Evolutionary conservation across 2,329 filamentous ascomycete species (phyloP).

Genomic region (Colletotrichum lupini): DNA sequence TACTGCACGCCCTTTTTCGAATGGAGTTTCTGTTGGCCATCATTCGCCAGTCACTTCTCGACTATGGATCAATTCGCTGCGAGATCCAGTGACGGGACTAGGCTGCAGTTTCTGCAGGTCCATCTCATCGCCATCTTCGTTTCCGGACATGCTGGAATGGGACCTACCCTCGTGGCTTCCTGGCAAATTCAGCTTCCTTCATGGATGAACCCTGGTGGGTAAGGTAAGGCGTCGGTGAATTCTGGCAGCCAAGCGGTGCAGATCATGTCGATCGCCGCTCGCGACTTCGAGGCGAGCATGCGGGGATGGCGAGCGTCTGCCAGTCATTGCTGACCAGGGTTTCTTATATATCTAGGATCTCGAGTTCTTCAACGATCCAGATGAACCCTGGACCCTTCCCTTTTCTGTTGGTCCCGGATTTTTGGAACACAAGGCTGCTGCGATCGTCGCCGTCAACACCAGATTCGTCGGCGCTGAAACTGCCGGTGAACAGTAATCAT

Average conservation of each 20-base stretch:
- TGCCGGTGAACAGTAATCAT: slow-evolving; percentile 17
- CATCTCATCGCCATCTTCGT: slow-evolving; percentile 12
- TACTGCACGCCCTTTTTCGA: neutral
- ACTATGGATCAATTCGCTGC: slow-evolving; percentile 26
- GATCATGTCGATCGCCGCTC: slow-evolving; percentile 26
- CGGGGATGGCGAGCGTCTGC: slow-evolving; percentile 1
- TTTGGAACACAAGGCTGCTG: slow-evolving; percentile 25
- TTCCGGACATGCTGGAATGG: slow-evolving; percentile 2
- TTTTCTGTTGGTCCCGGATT: slow-evolving; percentile 21
- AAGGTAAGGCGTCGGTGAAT: slow-evolving; percentile 21
- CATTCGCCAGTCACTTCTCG: slow-evolving; percentile 34
- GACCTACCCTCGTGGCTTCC: slow-evolving; percentile 28
- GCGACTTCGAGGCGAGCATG: slow-evolving; percentile 26
- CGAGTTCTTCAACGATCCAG: slow-evolving; percentile 24
- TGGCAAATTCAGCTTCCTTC: neutral
- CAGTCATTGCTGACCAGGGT: neutral
- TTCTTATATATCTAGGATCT: slow-evolving; percentile 21
- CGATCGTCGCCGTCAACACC: slow-evolving; percentile 20
- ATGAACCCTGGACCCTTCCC: slow-evolving; percentile 25
- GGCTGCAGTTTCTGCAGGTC: slow-evolving; percentile 33
- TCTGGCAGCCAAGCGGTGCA: slow-evolving; percentile 10
- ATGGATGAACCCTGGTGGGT: slow-evolving; percentile 32
- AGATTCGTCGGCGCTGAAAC: neutral
- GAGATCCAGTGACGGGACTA: slow-evolving; percentile 31
- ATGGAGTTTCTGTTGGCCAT: neutral